Evolutionary conservation across 192 early-diverging fungal species (phyloP).

Genomic region (Backusella australiensis): DNA sequence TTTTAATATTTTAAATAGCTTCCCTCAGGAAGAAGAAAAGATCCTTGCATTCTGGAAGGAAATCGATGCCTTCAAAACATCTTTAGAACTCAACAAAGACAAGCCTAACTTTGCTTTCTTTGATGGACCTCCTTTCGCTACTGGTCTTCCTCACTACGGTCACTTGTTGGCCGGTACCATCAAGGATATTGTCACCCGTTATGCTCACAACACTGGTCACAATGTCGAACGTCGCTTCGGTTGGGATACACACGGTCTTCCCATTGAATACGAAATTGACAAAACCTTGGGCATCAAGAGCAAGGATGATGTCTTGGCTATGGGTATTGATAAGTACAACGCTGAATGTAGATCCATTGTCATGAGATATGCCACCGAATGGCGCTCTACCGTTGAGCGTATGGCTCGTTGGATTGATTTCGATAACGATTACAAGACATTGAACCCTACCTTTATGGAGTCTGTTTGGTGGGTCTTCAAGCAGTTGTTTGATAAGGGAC

Average conservation of each 20-base stretch:
- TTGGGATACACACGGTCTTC: conserved; percentile 92
- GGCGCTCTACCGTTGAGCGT: conserved; percentile 92
- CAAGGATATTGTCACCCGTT: conserved; percentile 98
- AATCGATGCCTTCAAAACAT: conserved; percentile 94
- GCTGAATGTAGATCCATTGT: conserved; percentile 95
- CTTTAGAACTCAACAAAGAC: conserved; percentile 87
- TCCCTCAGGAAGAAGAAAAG: conserved; percentile 94
- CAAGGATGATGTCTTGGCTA: conserved; percentile 82
- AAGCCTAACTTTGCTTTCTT: conserved; percentile 90
- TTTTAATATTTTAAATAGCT: conserved; percentile 46
- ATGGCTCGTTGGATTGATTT: conserved; percentile 99
- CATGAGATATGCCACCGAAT: conserved; percentile 91
- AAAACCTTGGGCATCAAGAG: conserved; percentile 87
- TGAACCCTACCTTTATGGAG: conserved; percentile 97
- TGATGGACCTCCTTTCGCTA: conserved; percentile 99
- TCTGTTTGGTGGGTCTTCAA: conserved; percentile 99
- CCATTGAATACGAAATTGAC: conserved; percentile 96
- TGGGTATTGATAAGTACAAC: conserved; percentile 98
- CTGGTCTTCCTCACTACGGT: conserved; percentile 97
- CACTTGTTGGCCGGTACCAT: conserved; percentile 98
- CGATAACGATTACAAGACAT: conserved; percentile 99
- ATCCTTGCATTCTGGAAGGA: conserved; percentile 94
- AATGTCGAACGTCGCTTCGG: conserved; percentile 97
- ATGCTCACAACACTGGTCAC: conserved; percentile 92
- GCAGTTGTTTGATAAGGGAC: conserved; percentile 91